phyloP scores from a whole-genome alignment of 768 basidiomycete species.

The Tricholoma sp. region DNA sequence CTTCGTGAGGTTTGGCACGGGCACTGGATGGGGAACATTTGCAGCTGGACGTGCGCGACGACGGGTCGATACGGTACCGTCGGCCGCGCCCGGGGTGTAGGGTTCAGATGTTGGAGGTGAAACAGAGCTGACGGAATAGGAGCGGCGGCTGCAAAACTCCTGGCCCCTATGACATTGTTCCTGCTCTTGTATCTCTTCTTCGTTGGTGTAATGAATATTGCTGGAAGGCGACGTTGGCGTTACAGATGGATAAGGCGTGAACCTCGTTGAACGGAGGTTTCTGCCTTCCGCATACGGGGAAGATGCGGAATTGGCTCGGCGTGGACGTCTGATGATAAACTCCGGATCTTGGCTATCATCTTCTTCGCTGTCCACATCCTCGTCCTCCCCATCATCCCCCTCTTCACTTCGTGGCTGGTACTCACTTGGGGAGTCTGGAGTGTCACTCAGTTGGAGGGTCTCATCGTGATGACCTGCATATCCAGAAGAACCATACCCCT shows the following conservation, averaged over 20 bases:
- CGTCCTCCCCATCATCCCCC: constrained; percentile 14
- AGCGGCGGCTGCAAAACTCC: constrained; percentile 7
- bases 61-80: constrained; percentile 1
- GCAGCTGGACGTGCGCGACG: constrained; percentile 18
- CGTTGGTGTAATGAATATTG: constrained; percentile 1
- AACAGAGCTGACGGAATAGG: constrained; percentile 7
- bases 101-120: constrained; percentile 10
- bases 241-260: constrained; percentile 12
- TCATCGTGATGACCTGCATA: constrained; percentile 18
- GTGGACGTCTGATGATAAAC: constrained; percentile 24
- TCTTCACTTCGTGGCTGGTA: constrained; percentile 2
- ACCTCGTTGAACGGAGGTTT: constrained; percentile 10
- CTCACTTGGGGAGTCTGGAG: constrained; percentile 6
- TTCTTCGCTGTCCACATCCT: constrained; percentile 28
- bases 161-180: not conserved
- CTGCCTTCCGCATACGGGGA: constrained; percentile 5
- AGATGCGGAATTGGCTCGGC: constrained; percentile 5
- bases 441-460: constrained; percentile 16
- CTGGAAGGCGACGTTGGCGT: constrained; percentile 8
- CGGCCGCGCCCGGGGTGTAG: constrained; percentile 1
- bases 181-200: constrained; percentile 1
- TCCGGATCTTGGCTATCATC: constrained; percentile 26
- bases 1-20: constrained; percentile 45
- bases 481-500: constrained; percentile 24
- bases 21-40: constrained; percentile 36